Evolutionary conservation across 1,284 basidiomycete species (phyloP).

Genomic region (Marasmius fiardii): DNA sequence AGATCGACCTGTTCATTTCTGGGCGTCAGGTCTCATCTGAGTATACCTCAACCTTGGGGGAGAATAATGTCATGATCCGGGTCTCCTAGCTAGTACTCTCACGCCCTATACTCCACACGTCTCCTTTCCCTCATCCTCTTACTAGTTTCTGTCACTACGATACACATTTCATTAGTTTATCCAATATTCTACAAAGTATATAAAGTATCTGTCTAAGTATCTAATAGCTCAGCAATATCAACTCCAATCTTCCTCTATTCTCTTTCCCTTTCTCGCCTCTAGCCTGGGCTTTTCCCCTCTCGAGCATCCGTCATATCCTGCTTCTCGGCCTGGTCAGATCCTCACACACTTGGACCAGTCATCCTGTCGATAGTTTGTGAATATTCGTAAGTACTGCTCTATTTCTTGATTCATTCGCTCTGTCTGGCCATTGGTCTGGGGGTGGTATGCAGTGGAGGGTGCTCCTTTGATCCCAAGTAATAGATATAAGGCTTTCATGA

Average conservation of each 20-base stretch:
- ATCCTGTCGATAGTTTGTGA: slow-evolving; percentile 3
- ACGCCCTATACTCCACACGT: neutral
- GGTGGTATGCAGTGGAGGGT: slow-evolving; percentile 7
- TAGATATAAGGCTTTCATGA: neutral
- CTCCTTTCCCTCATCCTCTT: too few relatives aligned
- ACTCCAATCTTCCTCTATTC: too few relatives aligned
- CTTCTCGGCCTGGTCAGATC: too few relatives aligned
- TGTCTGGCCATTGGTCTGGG: slow-evolving; percentile 8
- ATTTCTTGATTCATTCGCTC: slow-evolving; percentile 1
- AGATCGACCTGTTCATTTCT: too few relatives aligned
- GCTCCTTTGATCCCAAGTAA: neutral
- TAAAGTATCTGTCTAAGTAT: too few relatives aligned
- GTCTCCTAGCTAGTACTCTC: neutral
- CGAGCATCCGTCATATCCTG: too few relatives aligned
- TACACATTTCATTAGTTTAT: too few relatives aligned
- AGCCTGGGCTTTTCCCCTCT: neutral
- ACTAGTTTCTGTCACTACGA: too few relatives aligned
- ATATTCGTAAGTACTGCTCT: slow-evolving; percentile 5
- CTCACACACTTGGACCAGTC: slow-evolving; percentile 1
- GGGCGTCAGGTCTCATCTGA: too few relatives aligned
- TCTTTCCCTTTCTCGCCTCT: neutral
- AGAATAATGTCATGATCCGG: neutral
- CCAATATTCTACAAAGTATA: too few relatives aligned
- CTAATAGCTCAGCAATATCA: too few relatives aligned
- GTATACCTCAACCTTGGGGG: neutral